phyloP scores from a whole-genome alignment of 495 filamentous ascomycete genomes.

The Massariosphaeria phaeospora region DNA sequence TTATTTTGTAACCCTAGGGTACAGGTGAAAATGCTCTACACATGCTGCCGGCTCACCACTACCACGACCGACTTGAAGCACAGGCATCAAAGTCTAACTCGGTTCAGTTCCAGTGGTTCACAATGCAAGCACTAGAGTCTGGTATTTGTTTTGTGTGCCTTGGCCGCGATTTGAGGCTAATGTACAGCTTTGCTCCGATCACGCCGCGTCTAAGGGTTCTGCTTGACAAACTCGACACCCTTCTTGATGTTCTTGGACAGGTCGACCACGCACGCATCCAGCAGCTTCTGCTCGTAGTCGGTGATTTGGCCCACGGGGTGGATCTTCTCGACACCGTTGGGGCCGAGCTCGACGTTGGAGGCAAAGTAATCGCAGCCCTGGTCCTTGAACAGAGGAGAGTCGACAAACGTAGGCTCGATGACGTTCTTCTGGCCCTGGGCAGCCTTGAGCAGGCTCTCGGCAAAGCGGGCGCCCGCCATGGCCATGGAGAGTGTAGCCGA shows the following conservation, averaged over 20 bases:
- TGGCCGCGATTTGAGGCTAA: slow-evolving; percentile 5
- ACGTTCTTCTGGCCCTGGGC: slow-evolving; percentile 91
- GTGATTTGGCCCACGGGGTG: slow-evolving; percentile 74
- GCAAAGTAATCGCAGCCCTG: slow-evolving; percentile 95
- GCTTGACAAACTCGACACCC: slow-evolving; percentile 65
- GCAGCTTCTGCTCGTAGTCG: slow-evolving; percentile 78
- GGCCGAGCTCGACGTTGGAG: slow-evolving; percentile 88
- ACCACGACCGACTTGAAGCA: too few relatives aligned
- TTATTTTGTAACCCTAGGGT: too few relatives aligned
- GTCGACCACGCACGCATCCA: slow-evolving; percentile 77
- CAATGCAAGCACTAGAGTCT: slow-evolving; percentile 12
- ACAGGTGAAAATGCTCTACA: too few relatives aligned
- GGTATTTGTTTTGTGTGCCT: background rate
- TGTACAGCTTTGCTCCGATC: too few relatives aligned
- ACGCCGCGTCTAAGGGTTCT: too few relatives aligned
- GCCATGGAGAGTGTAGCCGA: slow-evolving; percentile 99
- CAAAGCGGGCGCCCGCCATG: slow-evolving; percentile 95
- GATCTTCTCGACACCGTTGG: slow-evolving; percentile 93
- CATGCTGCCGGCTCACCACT: too few relatives aligned
- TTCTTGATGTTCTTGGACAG: slow-evolving; percentile 86
- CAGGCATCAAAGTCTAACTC: too few relatives aligned
- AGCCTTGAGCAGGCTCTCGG: slow-evolving; percentile 89
- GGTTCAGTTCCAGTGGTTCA: slow-evolving; percentile 8
- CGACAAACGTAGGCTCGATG: slow-evolving; percentile 92
- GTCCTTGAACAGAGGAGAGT: slow-evolving; percentile 95